Base-by-base conservation (phyloP, 1,139 yeast genomes). In the Blastobotrys apis region DNA sequence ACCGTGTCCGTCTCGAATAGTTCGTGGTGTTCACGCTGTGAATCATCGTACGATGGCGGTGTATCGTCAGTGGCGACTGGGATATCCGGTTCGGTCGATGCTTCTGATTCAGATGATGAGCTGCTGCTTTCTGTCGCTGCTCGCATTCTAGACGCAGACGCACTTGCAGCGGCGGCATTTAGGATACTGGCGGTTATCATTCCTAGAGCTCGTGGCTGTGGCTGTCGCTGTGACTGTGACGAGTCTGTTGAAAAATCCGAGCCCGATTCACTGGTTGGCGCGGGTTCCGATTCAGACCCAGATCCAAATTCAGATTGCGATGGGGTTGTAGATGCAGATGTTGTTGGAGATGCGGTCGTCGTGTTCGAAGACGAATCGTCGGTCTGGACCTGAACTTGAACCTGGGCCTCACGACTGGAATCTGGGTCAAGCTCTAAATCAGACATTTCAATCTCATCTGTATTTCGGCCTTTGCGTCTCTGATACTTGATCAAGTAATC, bases 11-110 rank as follows among this genome's bases (percentile, higher is more conserved):
- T 45, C 16, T 45, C 33, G 13, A 48, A 34, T 25, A 50, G 37
- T 36, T 45, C 47, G 19, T 36, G 46, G 16, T 51, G 54, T 39
- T 46, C 47, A 31, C 52, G 41, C 44, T 50, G 48, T 6, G 48
- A 43, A 21, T 47, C 54, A 33, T 47, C 50, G 40, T 50, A 50
- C 22, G 41, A 30, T n/a, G 41, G 41, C 9, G 33, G 35, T 26
- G 20, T 15, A 13, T 16, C 30, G 20, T 34, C 37, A 8, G 37
- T 20, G 15, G 13, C 27, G 26, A 23, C 26, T 6, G 9, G 9
- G 26, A 6, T 10, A 10, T 23, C 10, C 10, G 26, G 26, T 21
- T 32, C 35, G 5, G 12, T 9, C 9, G 6, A 6, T 9, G 34
- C 17, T 15, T 27, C 39, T 12, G 9, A 15, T 4, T 15, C 34